Conservation (phyloP, 805 yeast species). For the Danielia reshetovae region DNA sequence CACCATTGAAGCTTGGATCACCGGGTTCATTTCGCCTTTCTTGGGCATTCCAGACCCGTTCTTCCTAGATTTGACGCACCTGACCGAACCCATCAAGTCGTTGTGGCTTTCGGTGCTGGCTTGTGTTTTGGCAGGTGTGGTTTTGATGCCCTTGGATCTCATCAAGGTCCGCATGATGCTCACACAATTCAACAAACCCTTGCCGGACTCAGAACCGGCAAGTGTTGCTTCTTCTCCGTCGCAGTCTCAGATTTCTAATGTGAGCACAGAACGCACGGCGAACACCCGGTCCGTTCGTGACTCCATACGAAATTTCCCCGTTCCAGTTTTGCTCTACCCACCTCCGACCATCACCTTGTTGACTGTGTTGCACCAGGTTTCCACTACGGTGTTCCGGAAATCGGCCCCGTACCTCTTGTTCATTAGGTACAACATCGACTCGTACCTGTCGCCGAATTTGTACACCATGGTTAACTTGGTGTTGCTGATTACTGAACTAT, state of each 20-base stretch:
- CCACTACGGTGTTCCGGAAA: conserved; percentile 56
- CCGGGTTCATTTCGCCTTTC: conserved; percentile 80
- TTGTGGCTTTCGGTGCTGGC: conserved; percentile 66
- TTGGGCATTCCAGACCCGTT: conserved; percentile 84
- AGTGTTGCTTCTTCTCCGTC: background rate
- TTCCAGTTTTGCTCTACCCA: conserved; percentile 54
- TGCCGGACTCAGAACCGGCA: conserved; percentile 2
- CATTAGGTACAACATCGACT: conserved; percentile 61
- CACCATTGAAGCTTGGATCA: conserved; percentile 86
- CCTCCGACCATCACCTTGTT: conserved; percentile 33
- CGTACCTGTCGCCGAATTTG: conserved; percentile 55
- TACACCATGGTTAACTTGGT: conserved; percentile 57
- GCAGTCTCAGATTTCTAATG: too few species aligned
- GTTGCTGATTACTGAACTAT: conserved; percentile 64
- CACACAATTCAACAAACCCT: conserved; percentile 49
- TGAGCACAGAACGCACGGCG: conserved; percentile 3
- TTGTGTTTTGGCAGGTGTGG: conserved; percentile 63
- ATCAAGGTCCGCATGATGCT: conserved; percentile 75
- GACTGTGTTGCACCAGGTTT: conserved; percentile 60
- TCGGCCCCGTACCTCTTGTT: conserved; percentile 64
- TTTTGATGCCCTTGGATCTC: conserved; percentile 77
- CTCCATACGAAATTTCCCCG: conserved; percentile 58
- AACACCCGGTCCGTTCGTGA: conserved; percentile 67
- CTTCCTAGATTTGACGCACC: conserved; percentile 75
- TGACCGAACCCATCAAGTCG: conserved; percentile 71